Evolutionary conservation across 106 monocot genomes (phyloP), one percentile per base, ranked within the genome.

Genomic region (Phalaenopsis aphrodite): DNA sequence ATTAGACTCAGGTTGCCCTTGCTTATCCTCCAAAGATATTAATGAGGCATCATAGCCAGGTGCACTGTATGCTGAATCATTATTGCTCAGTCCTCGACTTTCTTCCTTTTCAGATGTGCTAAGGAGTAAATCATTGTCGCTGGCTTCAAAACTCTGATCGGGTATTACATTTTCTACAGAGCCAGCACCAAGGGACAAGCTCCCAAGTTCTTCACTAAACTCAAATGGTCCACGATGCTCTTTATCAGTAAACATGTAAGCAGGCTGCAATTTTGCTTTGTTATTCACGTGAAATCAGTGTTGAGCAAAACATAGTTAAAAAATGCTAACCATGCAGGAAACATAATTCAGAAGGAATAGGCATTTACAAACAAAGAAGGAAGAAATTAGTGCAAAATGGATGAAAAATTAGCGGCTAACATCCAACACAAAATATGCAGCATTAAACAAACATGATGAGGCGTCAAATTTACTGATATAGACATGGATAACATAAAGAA

Each of bases 21-120:
- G 68, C 16, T 84, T 76, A 79, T 68, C 78, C 8, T 85, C 65
- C 45, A 85, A 56, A 76, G 86, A 77, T 21, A 81, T 24, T 46
- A 83, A 83, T 12, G 91, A 87, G 5, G 47, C 72, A 79, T 84
- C 80, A 69, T 85, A 88, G 43, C 87, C 90, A 76, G 94, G 94
- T 67, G 92, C 98, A 83, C 79, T 91, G 73, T 94, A 94, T 14
- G 85, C 86, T 41, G 94, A 88, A 72, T 89, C 91, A 82, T 89
- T 87, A 67, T 58, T 87, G 18, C 81, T 41, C 5, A 72, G 64
- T 5, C 68, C 85, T 69, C 81, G 87, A 84, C 66, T 91, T 71
- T 98, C 98, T 84, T 98, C 98, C 84, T 89, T 94, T 78, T 97
- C 96, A n/a, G 90, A 88, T 37, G 89, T 92, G 78, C 89, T 86